Evolutionary conservation across 1,139 yeast genomes (phyloP).

Genomic region (Torulaspora pretoriensis): DNA sequence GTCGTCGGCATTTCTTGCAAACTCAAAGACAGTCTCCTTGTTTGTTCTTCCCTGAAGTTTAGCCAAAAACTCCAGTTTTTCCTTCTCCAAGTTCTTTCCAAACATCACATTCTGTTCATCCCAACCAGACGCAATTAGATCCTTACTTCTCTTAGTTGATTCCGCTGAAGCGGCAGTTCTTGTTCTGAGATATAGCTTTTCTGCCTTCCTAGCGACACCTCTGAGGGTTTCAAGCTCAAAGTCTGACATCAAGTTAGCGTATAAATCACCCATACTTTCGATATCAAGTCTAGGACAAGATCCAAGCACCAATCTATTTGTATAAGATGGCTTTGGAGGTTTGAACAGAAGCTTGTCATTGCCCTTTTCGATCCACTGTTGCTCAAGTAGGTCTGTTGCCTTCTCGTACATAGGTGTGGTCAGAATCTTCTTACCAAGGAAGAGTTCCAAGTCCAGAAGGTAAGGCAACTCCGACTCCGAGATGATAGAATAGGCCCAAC

Average conservation of each 20-base stretch:
- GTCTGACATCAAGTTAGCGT: slow-evolving; percentile 58
- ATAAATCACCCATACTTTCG: slow-evolving; percentile 72
- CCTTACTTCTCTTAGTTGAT: slow-evolving; percentile 79
- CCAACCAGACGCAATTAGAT: slow-evolving; percentile 77
- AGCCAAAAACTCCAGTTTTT: slow-evolving; percentile 67
- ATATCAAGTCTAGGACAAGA: slow-evolving; percentile 67
- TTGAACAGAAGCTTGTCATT: slow-evolving; percentile 35
- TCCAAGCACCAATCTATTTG: slow-evolving; percentile 78
- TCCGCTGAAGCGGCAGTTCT: slow-evolving; percentile 83
- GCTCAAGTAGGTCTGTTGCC: slow-evolving; percentile 49
- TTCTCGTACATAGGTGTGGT: slow-evolving; percentile 67
- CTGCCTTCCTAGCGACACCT: slow-evolving; percentile 82
- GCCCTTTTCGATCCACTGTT: slow-evolving; percentile 42
- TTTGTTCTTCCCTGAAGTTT: slow-evolving; percentile 62
- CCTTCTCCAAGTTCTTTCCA: slow-evolving; percentile 68
- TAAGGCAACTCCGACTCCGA: slow-evolving; percentile 86
- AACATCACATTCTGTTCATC: slow-evolving; percentile 79
- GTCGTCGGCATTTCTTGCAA: slow-evolving; percentile 61
- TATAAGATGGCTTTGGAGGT: slow-evolving; percentile 62
- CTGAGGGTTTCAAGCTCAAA: slow-evolving; percentile 65
- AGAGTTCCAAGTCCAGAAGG: slow-evolving; percentile 81
- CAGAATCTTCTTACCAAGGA: slow-evolving; percentile 77
- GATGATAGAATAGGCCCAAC: slow-evolving; percentile 95
- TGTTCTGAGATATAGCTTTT: slow-evolving; percentile 78
- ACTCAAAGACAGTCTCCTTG: slow-evolving; percentile 93